Evolutionary conservation across 2,329 filamentous ascomycete species (phyloP).

Genomic region (Nigrospora osmanthi): DNA sequence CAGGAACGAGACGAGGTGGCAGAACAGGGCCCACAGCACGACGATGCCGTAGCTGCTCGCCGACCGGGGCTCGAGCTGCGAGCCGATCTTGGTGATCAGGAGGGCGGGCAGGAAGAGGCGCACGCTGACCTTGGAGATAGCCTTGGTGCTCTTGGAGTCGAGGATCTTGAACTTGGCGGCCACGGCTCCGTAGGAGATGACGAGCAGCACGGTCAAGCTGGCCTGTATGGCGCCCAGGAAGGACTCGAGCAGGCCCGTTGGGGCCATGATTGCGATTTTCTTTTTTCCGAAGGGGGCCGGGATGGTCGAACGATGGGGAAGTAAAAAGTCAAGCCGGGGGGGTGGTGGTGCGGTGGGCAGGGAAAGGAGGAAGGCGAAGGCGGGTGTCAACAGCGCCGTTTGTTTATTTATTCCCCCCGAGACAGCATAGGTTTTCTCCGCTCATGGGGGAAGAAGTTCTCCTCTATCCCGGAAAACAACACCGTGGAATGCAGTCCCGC

Average conservation of each 20-base stretch:
- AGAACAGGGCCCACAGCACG: constrained; percentile 30
- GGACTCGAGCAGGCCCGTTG: constrained; percentile 23
- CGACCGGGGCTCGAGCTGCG: constrained; percentile 27
- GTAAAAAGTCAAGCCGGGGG: too few species aligned
- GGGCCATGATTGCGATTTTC: constrained; percentile 7
- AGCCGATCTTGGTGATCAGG: constrained; percentile 35
- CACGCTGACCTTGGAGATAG: constrained; percentile 37
- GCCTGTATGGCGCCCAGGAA: constrained; percentile 38
- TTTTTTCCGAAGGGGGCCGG: too few species aligned
- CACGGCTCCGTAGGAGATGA: constrained; percentile 34
- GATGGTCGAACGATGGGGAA: too few species aligned
- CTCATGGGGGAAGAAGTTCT: too few species aligned
- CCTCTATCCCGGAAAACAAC: too few species aligned
- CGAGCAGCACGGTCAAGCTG: constrained; percentile 36
- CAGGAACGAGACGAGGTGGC: constrained; percentile 29
- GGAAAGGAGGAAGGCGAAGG: too few species aligned
- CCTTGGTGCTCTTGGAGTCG: constrained; percentile 23
- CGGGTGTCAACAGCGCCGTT: too few species aligned
- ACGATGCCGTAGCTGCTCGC: constrained; percentile 28
- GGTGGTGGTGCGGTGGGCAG: too few species aligned
- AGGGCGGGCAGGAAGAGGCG: constrained; percentile 38
- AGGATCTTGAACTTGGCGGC: constrained; percentile 31
- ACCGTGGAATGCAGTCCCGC: too few species aligned
- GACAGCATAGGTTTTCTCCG: too few species aligned
- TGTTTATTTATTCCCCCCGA: too few species aligned